phyloP scores from a whole-genome alignment of 768 basidiomycete species.

The Pholiota molesta region DNA sequence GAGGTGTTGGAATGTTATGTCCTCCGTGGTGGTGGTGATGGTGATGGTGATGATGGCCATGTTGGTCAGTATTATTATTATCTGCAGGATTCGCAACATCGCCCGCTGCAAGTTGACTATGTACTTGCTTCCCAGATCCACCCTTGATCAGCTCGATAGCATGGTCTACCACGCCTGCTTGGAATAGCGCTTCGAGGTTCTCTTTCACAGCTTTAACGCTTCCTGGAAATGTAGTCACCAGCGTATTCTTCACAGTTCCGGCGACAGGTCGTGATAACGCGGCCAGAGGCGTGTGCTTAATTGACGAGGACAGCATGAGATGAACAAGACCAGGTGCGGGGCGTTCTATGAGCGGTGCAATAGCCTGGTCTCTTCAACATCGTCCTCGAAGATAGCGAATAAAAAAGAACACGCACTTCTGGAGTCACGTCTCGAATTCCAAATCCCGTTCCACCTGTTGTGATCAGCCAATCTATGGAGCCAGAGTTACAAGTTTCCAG shows the following conservation, averaged over 20 bases:
- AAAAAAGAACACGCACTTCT: constrained; percentile 46
- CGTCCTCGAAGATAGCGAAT: background rate
- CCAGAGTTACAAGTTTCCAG: constrained; percentile 45
- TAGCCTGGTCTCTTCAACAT: constrained; percentile 42
- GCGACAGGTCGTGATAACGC: constrained; percentile 84
- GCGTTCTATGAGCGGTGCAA: constrained; percentile 65
- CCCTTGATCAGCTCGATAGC: constrained; percentile 76
- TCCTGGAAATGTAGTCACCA: constrained; percentile 83
- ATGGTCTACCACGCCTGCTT: constrained; percentile 61
- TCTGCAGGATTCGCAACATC: constrained; percentile 3
- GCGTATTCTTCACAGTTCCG: constrained; percentile 65
- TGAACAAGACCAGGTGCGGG: constrained; percentile 75
- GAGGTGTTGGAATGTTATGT: constrained; percentile 53
- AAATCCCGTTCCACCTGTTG: constrained; percentile 89
- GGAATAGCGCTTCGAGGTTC: constrained; percentile 65
- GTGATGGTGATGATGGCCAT: constrained; percentile 37
- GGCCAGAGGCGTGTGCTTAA: constrained; percentile 77
- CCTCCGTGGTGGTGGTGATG: constrained; percentile 37
- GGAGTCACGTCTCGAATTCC: constrained; percentile 81
- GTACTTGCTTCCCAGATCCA: constrained; percentile 62
- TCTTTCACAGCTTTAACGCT: constrained; percentile 87
- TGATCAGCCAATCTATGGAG: constrained; percentile 73
- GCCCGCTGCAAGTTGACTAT: constrained; percentile 40
- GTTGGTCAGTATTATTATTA: constrained; percentile 27
- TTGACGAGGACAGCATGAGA: constrained; percentile 66